phyloP scores from a whole-genome alignment of 495 filamentous ascomycete species.

The Cudoniella acicularis region DNA sequence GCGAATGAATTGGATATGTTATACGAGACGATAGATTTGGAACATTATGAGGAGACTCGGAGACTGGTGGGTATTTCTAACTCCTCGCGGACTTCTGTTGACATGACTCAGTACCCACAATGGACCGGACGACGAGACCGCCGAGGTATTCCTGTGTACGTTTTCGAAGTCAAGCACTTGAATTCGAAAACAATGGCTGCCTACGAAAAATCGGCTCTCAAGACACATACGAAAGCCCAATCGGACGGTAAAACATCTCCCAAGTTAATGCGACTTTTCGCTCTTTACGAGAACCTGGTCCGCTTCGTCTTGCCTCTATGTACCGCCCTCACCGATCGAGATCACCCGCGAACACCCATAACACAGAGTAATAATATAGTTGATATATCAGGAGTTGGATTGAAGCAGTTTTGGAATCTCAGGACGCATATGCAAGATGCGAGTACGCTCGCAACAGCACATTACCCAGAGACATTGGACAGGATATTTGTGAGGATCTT shows the following conservation, averaged over 20 bases:
- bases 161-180: slow-evolving; percentile 80
- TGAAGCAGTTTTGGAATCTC: slow-evolving; percentile 93
- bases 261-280: slow-evolving; percentile 76
- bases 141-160: slow-evolving; percentile 84
- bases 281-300: slow-evolving; percentile 86
- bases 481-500: slow-evolving; percentile 66
- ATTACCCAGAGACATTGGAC: slow-evolving; percentile 89
- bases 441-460: slow-evolving; percentile 77
- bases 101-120: slow-evolving; percentile 71
- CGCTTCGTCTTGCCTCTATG: slow-evolving; percentile 82
- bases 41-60: slow-evolving; percentile 75
- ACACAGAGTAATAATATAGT: slow-evolving; percentile 88
- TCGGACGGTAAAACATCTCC: slow-evolving; percentile 58
- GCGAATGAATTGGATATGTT: slow-evolving; percentile 70
- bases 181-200: slow-evolving; percentile 72
- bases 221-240: slow-evolving; percentile 47
- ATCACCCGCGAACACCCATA: slow-evolving; percentile 70
- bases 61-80: slow-evolving; percentile 55
- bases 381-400: slow-evolving; percentile 75
- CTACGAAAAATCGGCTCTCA: slow-evolving; percentile 61
- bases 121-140: slow-evolving; percentile 86
- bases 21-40: slow-evolving; percentile 74
- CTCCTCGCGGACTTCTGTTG: neutral
- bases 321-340: slow-evolving; percentile 62
- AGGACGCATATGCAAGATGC: slow-evolving; percentile 90